These are phyloP conservation scores for Starmerella lactis-condensi DNA, from an alignment of 805 yeast species.

Conservation along the genomic window DNA sequence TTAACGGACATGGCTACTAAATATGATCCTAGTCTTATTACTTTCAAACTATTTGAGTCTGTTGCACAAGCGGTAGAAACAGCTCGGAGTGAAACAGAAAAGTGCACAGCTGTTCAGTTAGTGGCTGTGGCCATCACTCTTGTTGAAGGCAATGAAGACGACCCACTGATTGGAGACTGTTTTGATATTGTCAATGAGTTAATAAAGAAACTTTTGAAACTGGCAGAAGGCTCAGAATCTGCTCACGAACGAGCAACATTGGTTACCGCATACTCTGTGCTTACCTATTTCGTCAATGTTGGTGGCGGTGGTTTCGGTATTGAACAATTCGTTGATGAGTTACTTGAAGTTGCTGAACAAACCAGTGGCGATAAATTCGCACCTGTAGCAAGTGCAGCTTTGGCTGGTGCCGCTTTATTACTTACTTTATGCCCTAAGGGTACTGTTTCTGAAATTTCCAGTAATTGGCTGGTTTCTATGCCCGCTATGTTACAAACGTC, in stretches of 20 bases:
- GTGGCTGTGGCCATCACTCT: constrained; percentile 16
- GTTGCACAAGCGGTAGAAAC: constrained; percentile 16
- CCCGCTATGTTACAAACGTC: constrained; percentile 21
- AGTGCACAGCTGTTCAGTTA: constrained; percentile 19
- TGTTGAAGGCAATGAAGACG: constrained; percentile 16
- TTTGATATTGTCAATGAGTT: constrained; percentile 11
- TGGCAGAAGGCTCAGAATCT: constrained; percentile 2
- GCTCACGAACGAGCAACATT: constrained; percentile 15
- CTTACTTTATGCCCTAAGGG: constrained; percentile 16
- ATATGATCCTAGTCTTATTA: constrained; percentile 20
- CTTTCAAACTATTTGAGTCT: constrained; percentile 10
- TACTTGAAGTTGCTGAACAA: constrained; percentile 18
- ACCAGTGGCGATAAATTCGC: constrained; percentile 11
- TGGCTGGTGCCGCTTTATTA: constrained; percentile 19
- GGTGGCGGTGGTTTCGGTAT: constrained; percentile 24
- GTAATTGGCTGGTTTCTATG: constrained; percentile 20
- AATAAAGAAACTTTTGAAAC: constrained; percentile 8
- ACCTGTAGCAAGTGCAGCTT: constrained; percentile 16
- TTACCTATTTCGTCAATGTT: constrained; percentile 18
- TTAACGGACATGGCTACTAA: constrained; percentile 18
- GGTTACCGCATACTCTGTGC: constrained; percentile 18
- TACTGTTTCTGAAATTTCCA: constrained; percentile 16
- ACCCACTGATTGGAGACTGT: constrained; percentile 10
- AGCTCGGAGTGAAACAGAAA: constrained; percentile 20
- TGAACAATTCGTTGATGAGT: constrained; percentile 15